Conservation (phyloP, 805 yeast genomes). For the Tetrapisispora pingtungensis region DNA sequence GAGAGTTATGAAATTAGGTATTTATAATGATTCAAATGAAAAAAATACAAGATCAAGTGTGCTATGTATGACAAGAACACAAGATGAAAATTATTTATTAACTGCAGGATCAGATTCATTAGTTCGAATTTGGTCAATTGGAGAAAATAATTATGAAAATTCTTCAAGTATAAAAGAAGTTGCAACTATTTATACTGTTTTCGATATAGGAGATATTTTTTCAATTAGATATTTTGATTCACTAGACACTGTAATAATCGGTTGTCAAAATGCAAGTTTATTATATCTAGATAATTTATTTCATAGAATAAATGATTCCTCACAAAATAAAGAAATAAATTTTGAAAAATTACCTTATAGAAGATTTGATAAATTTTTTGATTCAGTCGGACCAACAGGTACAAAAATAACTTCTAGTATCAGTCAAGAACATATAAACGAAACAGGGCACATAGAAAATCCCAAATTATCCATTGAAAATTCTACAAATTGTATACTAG, state of each 20-base stretch:
- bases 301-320: conserved; percentile 11
- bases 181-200: conserved; percentile 69
- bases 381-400: conserved; percentile 81
- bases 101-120: conserved; percentile 88
- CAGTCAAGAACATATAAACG: no score
- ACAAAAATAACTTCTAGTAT: not conserved
- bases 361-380: conserved; percentile 78
- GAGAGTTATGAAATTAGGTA: conserved; percentile 40
- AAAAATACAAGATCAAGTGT: conserved; percentile 36
- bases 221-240: conserved; percentile 61
- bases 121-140: conserved; percentile 73
- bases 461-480: not conserved
- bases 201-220: conserved; percentile 91
- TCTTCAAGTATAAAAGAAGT: conserved; percentile 32
- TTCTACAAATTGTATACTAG: conserved; percentile 35
- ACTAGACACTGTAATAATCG: conserved; percentile 59
- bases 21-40: conserved; percentile 19
- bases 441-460: no score
- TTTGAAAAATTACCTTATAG: conserved; percentile 44
- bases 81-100: conserved; percentile 49
- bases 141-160: conserved; percentile 14
- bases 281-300: conserved; percentile 49
- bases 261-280: conserved; percentile 87
- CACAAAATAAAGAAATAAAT: conserved; percentile 15
- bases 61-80: conserved; percentile 50